Evolutionary conservation across 805 yeast genomes (phyloP), one percentile per base, ranked within the genome.

Genomic region (Alloascoidea africana): DNA sequence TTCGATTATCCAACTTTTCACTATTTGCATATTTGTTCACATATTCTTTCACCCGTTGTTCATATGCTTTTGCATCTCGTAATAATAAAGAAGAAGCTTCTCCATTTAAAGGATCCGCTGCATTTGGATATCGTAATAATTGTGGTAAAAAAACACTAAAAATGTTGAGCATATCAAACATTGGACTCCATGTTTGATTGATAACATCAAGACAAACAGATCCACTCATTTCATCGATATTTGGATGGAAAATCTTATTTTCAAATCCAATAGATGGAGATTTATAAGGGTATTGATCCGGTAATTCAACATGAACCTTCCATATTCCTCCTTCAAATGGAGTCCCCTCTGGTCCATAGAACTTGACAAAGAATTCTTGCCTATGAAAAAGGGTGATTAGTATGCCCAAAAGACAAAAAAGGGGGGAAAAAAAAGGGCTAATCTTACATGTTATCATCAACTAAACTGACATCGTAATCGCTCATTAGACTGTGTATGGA

Each of bases 131-230:
- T 39, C 87, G 71, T 43, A 89, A 63, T 41, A 89, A 61, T 49
- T 93, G 97, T 4, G 98, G 98, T 42, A 89, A 61, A 60, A 89
- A 91, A 53, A 84, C 78, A 51, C 89, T 97, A 54, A 91, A 84
- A 17, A 89, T 82, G 54, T 91, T 91, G 45, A 77, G 64, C 45
- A 91, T 68, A 39, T 91, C 96, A 63, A 86, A 89, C 85, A 89
- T 82, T 2, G 98, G 97, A 33, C 94, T 82, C 98, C 98, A 89
- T 0, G 97, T 85, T 53, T 89, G 96, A 55, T 89, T 89, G 44
- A 89, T 87, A 14, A 91, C 97, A 55, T 89, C 97, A 36, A 89
- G 71, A 58, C 98, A 89, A 4, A 89, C 96, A 0, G 93, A 76
- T 0, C 98, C 98, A 13, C 74, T 49, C 17, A 74, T 67, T 53